These are phyloP conservation scores for Forsythia viridissima DNA, from an alignment of 257 asterid species.

Conservation along the genomic window DNA sequence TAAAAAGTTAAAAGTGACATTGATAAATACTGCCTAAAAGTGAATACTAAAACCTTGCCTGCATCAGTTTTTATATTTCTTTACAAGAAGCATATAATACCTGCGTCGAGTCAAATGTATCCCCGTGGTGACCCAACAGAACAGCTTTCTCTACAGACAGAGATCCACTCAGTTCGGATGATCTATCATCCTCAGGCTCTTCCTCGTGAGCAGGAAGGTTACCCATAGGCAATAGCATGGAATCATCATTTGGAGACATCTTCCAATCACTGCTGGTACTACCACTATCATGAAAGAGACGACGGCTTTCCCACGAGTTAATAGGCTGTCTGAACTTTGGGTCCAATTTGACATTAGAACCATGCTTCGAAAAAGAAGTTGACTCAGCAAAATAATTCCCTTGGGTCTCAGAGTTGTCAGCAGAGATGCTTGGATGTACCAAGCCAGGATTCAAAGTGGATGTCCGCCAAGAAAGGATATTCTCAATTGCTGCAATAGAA, in stretches of 20 bases:
- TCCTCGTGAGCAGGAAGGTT: slow-evolving; percentile 44
- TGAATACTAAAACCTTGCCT: not conserved
- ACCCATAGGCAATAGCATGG: slow-evolving; percentile 18
- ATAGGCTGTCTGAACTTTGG: slow-evolving; percentile 8
- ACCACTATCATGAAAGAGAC: slow-evolving; percentile 13
- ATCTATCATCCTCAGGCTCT: slow-evolving; percentile 43
- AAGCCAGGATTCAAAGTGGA: slow-evolving; percentile 17
- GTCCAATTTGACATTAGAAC: slow-evolving; percentile 4
- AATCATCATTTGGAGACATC: slow-evolving; percentile 12
- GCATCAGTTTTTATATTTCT: not conserved
- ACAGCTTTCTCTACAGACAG: slow-evolving; percentile 28
- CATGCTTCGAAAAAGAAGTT: not conserved
- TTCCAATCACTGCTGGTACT: slow-evolving; percentile 4
- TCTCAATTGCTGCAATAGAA: slow-evolving; percentile 40
- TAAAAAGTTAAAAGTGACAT: not conserved
- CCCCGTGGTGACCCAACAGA: slow-evolving; percentile 17
- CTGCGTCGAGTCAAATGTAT: slow-evolving; percentile 26
- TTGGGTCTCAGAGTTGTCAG: not conserved
- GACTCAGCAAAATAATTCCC: not conserved
- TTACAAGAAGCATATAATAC: slow-evolving; percentile 16
- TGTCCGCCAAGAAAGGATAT: slow-evolving; percentile 27
- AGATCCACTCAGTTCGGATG: slow-evolving; percentile 32
- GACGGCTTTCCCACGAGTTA: not conserved
- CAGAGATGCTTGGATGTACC: not conserved
- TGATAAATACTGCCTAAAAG: not conserved